Evolutionary conservation across 106 monocot genomes (phyloP), one percentile per base, ranked within the genome.

Genomic region (Agapanthus africanus): DNA sequence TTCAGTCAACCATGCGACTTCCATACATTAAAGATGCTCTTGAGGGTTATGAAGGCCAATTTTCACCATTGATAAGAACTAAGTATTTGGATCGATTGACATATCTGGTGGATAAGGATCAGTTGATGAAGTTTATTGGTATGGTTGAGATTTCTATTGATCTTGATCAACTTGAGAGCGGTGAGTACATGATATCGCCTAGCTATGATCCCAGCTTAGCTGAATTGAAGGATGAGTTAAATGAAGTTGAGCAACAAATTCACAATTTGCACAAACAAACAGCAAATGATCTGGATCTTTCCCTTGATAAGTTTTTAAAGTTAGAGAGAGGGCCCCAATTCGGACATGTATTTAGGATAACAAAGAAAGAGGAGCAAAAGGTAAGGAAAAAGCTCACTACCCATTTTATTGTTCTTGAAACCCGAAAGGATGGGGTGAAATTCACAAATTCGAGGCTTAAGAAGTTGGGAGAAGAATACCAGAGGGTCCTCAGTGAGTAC

Each of bases 281-380:
- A 35, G 92, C 92, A 64, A 82, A 77, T 72, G 87, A 92, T 83
- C 88, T 97, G 40, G 92, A 97, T 73, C 81, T 97, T 65, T 40
- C 86, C 50, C 21, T 79, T 75, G 97, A 97, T 40, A 97, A 97
- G 74, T 73, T 74, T 67, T 64, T 97, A 71, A 97, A 97, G 74
- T 76, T 97, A 71, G 97, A 97, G 41, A 97, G 85, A 61, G 92
- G 82, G 33, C 75, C 84, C 44, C 97, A 87, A 69, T 95, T 78
- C 83, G 97, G 97, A 46, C 97, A 97, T 77, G 97, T 84, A 16
- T 92, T 97, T 65, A 89, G 97, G 68, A 91, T 97, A 22, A 87
- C 92, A 51, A 97, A 97, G 74, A 97, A 97, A 90, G 97, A 97
- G 46, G 97, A 97, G 70, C 97, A 97, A 36, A 97, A 97, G 72